Evolutionary conservation across 2,329 filamentous ascomycete species (phyloP).

Genomic region (Huntiella omanensis): DNA sequence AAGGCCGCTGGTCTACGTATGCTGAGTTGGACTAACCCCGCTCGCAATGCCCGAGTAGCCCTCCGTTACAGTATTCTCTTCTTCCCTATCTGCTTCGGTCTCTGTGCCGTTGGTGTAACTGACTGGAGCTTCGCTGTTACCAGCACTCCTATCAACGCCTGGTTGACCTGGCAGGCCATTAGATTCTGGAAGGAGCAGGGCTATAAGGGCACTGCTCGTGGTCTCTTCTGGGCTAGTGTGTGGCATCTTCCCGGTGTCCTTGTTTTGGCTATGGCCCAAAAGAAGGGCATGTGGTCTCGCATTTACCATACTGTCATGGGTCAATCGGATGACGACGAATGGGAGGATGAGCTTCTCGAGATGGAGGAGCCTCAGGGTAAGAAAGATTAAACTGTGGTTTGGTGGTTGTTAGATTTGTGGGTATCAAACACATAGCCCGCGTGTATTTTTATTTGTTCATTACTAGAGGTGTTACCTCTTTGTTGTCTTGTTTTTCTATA

Average conservation of each 20-base stretch:
- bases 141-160: constrained; percentile 65
- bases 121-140: constrained; percentile 71
- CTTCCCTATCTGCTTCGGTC: constrained; percentile 64
- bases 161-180: constrained; percentile 65
- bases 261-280: constrained; percentile 77
- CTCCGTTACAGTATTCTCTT: constrained; percentile 72
- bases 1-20: constrained; percentile 46
- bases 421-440: no score
- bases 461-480: constrained; percentile 4
- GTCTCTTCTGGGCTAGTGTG: constrained; percentile 91
- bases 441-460: no score
- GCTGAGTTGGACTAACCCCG: constrained; percentile 76
- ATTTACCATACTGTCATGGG: constrained; percentile 55
- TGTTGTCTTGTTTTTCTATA: neutral
- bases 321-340: constrained; percentile 33
- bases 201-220: constrained; percentile 59
- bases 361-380: constrained; percentile 1
- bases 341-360: constrained; percentile 37
- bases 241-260: constrained; percentile 87
- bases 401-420: no score
- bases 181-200: constrained; percentile 66
- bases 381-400: neutral
- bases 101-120: constrained; percentile 66
- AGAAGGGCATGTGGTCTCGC: constrained; percentile 78
- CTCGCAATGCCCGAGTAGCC: constrained; percentile 69